A percentile compares a stretch with the other conserved stretches of the same genome.
phyloP scores from a whole-genome alignment of 495 filamentous ascomycete species.

The Cetradonia linearis region DNA sequence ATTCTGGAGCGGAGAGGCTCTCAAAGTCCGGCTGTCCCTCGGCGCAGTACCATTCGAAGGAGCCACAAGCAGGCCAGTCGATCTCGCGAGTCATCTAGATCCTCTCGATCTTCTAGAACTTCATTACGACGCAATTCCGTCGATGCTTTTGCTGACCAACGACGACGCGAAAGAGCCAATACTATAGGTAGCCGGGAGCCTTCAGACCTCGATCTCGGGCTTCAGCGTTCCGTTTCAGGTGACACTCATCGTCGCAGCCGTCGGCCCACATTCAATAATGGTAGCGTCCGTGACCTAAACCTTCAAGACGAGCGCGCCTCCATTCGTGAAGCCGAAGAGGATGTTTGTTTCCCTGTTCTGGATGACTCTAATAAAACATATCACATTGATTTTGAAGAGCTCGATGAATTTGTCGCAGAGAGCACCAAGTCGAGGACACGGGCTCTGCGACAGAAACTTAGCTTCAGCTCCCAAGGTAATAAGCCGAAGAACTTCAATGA shows the following conservation, averaged over 20 bases:
- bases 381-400: constrained; percentile 75
- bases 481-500: constrained; percentile 53
- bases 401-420: constrained; percentile 75
- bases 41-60: constrained; percentile 20
- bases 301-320: constrained; percentile 36
- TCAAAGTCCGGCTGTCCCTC: constrained; percentile 22
- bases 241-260: constrained; percentile 48
- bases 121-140: constrained; percentile 92
- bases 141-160: constrained; percentile 81
- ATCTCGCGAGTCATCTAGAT: constrained; percentile 43
- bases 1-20: constrained; percentile 26
- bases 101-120: constrained; percentile 56
- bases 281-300: constrained; percentile 38
- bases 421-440: constrained; percentile 31
- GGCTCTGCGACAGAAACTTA: constrained; percentile 37
- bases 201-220: constrained; percentile 48
- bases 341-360: constrained; percentile 66
- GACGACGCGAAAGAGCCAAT: constrained; percentile 55
- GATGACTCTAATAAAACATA: constrained; percentile 47
- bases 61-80: constrained; percentile 27
- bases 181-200: constrained; percentile 50
- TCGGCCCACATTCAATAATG: constrained; percentile 54
- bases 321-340: constrained; percentile 53
- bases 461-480: constrained; percentile 41
- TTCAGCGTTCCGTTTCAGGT: constrained; percentile 63